Base-by-base conservation (phyloP, 1,139 yeast species). In the Diutina sp. region DNA sequence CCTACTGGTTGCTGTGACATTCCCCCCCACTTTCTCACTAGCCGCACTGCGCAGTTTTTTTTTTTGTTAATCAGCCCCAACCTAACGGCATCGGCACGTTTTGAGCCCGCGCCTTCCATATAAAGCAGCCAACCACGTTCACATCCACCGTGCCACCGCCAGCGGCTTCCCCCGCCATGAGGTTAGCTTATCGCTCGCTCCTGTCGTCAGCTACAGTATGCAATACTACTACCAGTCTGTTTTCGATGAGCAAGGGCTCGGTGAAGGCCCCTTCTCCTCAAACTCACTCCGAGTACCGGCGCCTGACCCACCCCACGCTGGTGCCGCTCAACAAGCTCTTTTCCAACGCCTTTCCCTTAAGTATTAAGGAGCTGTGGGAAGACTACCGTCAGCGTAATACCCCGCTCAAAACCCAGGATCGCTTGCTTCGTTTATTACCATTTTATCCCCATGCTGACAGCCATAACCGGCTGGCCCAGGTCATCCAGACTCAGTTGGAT, bases 281-380 rank as follows among this genome's bases (percentile, higher is more conserved):
- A 2, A 8, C 41, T 6, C 41, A 8, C 41, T 6, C 41, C 6
- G 41, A 28, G 11, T 41, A 38, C 41, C 72, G 66, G 58, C 61
- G 81, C 45, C 74, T 87, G 1, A 82, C 85, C 0, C 81, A 83
- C 29, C 89, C 89, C 0, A 77, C 85, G 0, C 84, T 87, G 2
- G 77, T 83, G 0, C 88, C 88, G 0, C 61, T 83, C 4, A 69
- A 73, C 29, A 78, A 78, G 63, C 67, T 83, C 14, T 71, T 83
- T 51, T 64, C 80, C 4, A 77, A 73, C 57, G 72, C 73, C 54
- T 87, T 87, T 64, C 95, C 93, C 0, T 69, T 85, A 9, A 67
- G 81, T 8, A 59, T 82, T 0, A 62, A 64, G 11, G 80, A 83
- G 55, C 84, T 89, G 11, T 62, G 79, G 30, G 65, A 67, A 14